These are phyloP conservation scores for Lichtheimia ramosa DNA, from an alignment of 371 early-diverging fungal species.

Conservation along the genomic window DNA sequence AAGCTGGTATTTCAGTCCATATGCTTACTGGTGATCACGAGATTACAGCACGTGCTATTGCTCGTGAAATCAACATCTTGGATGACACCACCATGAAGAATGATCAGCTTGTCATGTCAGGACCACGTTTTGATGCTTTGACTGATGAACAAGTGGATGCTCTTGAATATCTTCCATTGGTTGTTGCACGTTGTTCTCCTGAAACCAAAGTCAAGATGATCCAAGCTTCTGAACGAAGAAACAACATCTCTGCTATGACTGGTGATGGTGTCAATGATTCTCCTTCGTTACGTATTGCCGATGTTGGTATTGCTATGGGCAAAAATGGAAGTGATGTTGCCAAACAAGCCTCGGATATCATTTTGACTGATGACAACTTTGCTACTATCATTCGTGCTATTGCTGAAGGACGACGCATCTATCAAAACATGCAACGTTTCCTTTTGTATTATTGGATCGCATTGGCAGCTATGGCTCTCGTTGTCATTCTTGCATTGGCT, in stretches of 20 bases:
- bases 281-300: constrained; percentile 83
- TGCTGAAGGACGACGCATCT: constrained; percentile 79
- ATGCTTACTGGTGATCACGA: constrained; percentile 96
- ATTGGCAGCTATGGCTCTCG: constrained; percentile 42
- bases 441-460: constrained; percentile 71
- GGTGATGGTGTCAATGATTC: constrained; percentile 93
- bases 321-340: constrained; percentile 86
- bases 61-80: constrained; percentile 83
- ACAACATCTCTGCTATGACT: constrained; percentile 68
- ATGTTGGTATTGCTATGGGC: constrained; percentile 90
- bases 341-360: constrained; percentile 86
- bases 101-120: constrained; percentile 73
- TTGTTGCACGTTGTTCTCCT: constrained; percentile 90
- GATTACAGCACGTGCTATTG: constrained; percentile 87
- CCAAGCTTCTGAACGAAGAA: constrained; percentile 76
- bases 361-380: constrained; percentile 84
- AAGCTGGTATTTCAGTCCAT: constrained; percentile 89
- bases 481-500: constrained; percentile 63
- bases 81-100: constrained; percentile 43
- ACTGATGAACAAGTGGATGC: constrained; percentile 78
- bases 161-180: constrained; percentile 76
- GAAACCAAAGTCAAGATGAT: constrained; percentile 96
- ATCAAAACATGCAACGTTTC: constrained; percentile 90
- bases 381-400: constrained; percentile 80
- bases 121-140: constrained; percentile 74